These are phyloP conservation scores for Pseudopyrenochaeta lycopersici DNA, from an alignment of 2,329 filamentous ascomycete species.

Conservation along the genomic window DNA sequence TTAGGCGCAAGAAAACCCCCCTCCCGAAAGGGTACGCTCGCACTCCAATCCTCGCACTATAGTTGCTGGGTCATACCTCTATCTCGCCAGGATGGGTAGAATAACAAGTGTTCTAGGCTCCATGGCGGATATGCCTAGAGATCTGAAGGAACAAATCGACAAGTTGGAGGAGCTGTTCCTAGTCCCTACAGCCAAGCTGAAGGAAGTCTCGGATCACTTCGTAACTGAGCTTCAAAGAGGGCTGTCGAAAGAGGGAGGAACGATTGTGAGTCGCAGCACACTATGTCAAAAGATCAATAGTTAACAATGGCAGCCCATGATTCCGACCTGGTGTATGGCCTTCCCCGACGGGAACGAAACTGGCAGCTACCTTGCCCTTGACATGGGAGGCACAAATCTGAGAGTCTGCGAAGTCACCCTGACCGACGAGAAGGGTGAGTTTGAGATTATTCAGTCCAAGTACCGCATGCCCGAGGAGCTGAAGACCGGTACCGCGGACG, in stretches of 20 bases:
- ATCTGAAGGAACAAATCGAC: constrained; percentile 82
- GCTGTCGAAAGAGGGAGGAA: constrained; percentile 85
- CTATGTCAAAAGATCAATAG: constrained; percentile 94
- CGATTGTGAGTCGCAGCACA: constrained; percentile 75
- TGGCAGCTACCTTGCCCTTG: constrained; percentile 87
- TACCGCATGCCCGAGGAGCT: constrained; percentile 95
- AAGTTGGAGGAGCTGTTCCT: constrained; percentile 85
- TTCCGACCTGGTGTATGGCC: constrained; percentile 95
- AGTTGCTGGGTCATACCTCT: constrained; percentile 1
- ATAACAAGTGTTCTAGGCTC: constrained; percentile 68
- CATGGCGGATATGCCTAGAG: constrained; percentile 88
- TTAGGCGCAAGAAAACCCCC: constrained; percentile 71
- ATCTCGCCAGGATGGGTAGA: constrained; percentile 13
- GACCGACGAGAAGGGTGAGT: constrained; percentile 87
- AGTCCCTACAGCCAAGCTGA: constrained; percentile 80
- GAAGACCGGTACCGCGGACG: constrained; percentile 84
- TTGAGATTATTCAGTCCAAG: constrained; percentile 96
- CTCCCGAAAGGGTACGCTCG: constrained; percentile 75
- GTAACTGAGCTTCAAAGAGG: constrained; percentile 87
- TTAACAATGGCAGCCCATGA: constrained; percentile 78
- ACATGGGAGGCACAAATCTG: constrained; percentile 96
- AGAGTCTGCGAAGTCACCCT: constrained; percentile 94
- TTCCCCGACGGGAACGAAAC: constrained; percentile 88
- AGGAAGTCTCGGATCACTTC: constrained; percentile 91
- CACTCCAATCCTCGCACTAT: constrained; percentile 5